Evolutionary conservation across 2,329 filamentous ascomycete genomes (phyloP).

Genomic region (Aspergillus awamori): DNA sequence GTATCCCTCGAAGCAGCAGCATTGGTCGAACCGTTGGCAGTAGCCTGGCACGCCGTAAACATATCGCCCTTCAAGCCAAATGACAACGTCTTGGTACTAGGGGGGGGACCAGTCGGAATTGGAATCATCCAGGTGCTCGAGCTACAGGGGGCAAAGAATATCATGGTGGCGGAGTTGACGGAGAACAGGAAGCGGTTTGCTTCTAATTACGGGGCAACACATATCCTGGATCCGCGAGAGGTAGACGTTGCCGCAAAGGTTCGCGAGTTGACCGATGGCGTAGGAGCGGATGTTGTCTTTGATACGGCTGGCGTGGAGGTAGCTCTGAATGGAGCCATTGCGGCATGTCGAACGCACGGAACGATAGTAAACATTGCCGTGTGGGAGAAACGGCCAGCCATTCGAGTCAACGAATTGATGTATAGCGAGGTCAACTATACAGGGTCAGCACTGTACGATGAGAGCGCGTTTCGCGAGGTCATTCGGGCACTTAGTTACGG

Average conservation of each 20-base stretch:
- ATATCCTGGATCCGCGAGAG: constrained; percentile 56
- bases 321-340: constrained; percentile 51
- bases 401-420: constrained; percentile 58
- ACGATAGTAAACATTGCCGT: constrained; percentile 67
- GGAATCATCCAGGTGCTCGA: constrained; percentile 62
- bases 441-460: constrained; percentile 53
- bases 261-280: constrained; percentile 49
- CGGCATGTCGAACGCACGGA: constrained; percentile 56
- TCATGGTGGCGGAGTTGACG: constrained; percentile 62
- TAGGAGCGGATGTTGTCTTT: constrained; percentile 62
- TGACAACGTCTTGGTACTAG: constrained; percentile 58
- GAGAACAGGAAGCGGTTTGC: constrained; percentile 55
- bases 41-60: constrained; percentile 66
- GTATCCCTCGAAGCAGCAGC: constrained; percentile 53
- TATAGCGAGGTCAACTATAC: constrained; percentile 57
- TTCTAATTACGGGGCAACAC: constrained; percentile 57
- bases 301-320: constrained; percentile 64
- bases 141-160: constrained; percentile 55
- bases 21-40: constrained; percentile 64
- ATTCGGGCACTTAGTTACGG: constrained; percentile 53
- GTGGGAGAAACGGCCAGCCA: constrained; percentile 60
- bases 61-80: constrained; percentile 51
- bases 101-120: constrained; percentile 66
- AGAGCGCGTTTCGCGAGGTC: constrained; percentile 60
- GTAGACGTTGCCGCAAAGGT: constrained; percentile 50